Evolutionary conservation across 441 rosid species (phyloP).

Genomic region (Omphalea diandra): DNA sequence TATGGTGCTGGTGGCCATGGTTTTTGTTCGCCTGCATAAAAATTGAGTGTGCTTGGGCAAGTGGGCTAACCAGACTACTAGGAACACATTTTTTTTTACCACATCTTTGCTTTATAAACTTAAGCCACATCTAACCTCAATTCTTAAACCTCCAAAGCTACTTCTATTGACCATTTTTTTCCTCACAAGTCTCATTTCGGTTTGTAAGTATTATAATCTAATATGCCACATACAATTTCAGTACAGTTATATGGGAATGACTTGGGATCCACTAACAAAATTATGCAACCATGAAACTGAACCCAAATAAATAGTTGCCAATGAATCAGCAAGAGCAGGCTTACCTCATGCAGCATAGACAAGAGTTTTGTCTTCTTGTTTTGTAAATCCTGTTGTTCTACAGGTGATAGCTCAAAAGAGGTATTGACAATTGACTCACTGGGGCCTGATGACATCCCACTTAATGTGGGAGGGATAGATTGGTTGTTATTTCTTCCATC

Average conservation of each 20-base stretch:
- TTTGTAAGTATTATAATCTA: background rate
- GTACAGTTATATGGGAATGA: background rate
- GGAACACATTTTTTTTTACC: background rate
- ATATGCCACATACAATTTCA: background rate
- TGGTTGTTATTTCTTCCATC: conserved; percentile 34
- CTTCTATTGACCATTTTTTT: background rate
- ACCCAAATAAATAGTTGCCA: conserved; percentile 13
- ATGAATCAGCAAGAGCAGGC: conserved; percentile 26
- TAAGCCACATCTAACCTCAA: background rate
- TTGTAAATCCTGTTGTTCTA: conserved; percentile 47
- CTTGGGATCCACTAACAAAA: background rate
- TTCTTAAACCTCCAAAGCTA: background rate
- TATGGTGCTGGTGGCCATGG: background rate
- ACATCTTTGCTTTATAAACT: conserved; percentile 1
- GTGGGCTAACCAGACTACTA: background rate
- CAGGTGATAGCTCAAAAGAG: conserved; percentile 51
- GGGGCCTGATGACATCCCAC: conserved; percentile 28
- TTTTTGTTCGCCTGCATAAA: background rate
- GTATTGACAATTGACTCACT: conserved; percentile 33
- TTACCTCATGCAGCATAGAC: conserved; percentile 83
- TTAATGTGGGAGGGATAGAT: conserved; percentile 23
- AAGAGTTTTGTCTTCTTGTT: conserved; percentile 58
- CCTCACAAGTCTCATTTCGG: background rate
- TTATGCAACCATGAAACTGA: background rate
- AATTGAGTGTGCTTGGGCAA: background rate